Base-by-base conservation (phyloP, 257 asterid genomes). In the Sherardia arvensis region DNA sequence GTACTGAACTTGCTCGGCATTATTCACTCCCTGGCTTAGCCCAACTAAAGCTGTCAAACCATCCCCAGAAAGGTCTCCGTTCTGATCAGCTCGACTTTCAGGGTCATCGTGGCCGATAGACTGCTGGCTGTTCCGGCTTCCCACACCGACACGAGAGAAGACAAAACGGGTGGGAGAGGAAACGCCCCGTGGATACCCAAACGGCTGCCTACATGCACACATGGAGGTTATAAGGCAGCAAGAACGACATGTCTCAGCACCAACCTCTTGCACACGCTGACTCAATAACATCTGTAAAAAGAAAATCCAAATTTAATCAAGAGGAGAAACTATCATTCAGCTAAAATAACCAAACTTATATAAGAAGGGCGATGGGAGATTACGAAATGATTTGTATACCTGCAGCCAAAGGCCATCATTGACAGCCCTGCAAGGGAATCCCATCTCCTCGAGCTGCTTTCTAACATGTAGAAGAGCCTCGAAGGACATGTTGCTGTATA, bases 391-490 rank as follows among this genome's bases (percentile, higher is more conserved):
- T 77, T 49, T 66, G 48, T 25, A 75, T 62, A 92, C 97, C 99
- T 92, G 96, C 76, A 92, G 79, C 99, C 99, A 92, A 66, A 90
- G 82, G 71, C 96, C 99, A 77, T 89, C 99, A 77, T 92, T 87
- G 77, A 87, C 88, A 66, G 96, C 94, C 84, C 90, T 89, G 94
- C 99, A 85, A 68, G 97, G 96, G 74, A 89, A 92, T 65, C 90
- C 97, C 86, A 89, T 74, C 78, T 92, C 99, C 80, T 92, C 99
- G 69, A 92, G 97, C 81, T 79, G 95, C 77, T 81, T 92, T 81
- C 95, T 85, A 59, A 83, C 94, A 81, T 79, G 83, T 68, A 92
- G 79, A 74, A 92, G 94, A 48, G 91, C 88, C 81, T 92, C 99
- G 74, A 92, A 92, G 61, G 99, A 85, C 99, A 89, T 92, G 78